phyloP scores from a whole-genome alignment of 192 early-diverging fungal genomes.

The Phycomyces nitens region DNA sequence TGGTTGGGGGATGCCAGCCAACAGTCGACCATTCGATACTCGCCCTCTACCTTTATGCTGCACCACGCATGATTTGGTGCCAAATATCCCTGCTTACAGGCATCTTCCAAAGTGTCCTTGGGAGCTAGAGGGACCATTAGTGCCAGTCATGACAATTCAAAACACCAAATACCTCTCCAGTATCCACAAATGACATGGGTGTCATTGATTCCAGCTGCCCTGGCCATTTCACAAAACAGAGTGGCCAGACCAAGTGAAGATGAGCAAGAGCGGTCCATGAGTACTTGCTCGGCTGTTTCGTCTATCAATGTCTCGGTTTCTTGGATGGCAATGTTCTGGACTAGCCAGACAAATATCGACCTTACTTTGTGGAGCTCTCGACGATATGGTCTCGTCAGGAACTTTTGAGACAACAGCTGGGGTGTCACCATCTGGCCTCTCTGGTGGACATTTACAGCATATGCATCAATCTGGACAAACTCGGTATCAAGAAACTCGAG shows the following conservation, averaged over 20 bases:
- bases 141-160: no score
- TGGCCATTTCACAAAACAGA: constrained; percentile 51
- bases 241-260: constrained; percentile 49
- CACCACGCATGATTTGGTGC: constrained; percentile 37
- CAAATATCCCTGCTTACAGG: neutral
- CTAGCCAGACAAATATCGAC: constrained; percentile 66
- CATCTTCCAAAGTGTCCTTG: constrained; percentile 14
- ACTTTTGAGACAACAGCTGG: constrained; percentile 58
- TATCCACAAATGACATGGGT: constrained; percentile 45
- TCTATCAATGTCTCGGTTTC: neutral
- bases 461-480: constrained; percentile 65
- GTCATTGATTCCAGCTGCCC: constrained; percentile 47
- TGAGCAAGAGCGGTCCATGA: constrained; percentile 33
- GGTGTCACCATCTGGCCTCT: constrained; percentile 55
- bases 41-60: constrained; percentile 44
- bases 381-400: constrained; percentile 63
- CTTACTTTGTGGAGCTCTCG: constrained; percentile 56
- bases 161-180: constrained; percentile 36
- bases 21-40: constrained; percentile 54
- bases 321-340: constrained; percentile 50
- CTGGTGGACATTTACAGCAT: constrained; percentile 63
- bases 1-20: constrained; percentile 48
- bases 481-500: constrained; percentile 17
- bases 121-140: no score
- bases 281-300: constrained; percentile 41